These are phyloP conservation scores for Nepenthes alata DNA, from an alignment of 179 eudicot species.

Conservation along the genomic window DNA sequence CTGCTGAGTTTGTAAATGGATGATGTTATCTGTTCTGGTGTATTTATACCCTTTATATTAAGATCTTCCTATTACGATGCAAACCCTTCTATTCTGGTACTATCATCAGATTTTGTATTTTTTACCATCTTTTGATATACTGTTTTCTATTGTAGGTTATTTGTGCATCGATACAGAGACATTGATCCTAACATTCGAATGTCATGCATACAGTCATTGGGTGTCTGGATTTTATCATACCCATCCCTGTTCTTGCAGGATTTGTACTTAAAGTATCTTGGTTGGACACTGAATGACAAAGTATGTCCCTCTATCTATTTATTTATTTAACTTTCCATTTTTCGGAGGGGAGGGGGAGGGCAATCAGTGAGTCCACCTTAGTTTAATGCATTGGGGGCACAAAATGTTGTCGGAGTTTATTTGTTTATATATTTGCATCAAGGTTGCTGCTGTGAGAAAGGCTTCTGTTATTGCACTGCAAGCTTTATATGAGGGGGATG, in stretches of 20 bases:
- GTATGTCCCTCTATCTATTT: constrained; percentile 22
- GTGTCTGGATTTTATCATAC: constrained; percentile 86
- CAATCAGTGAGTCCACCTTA: not conserved
- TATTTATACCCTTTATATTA: too few relatives aligned
- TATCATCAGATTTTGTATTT: not conserved
- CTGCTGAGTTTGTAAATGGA: too few relatives aligned
- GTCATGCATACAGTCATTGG: constrained; percentile 87
- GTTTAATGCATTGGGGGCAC: constrained; percentile 1
- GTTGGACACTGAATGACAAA: constrained; percentile 98
- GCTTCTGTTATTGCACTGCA: constrained; percentile 79
- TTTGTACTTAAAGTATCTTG: constrained; percentile 89
- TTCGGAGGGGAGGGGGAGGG: not conserved
- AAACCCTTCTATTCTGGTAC: not conserved
- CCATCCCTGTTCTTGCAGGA: constrained; percentile 93
- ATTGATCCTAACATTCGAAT: constrained; percentile 81
- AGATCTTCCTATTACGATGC: too few relatives aligned
- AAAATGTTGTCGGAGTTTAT: constrained; percentile 4
- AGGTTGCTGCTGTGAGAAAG: constrained; percentile 95
- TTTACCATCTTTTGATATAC: not conserved
- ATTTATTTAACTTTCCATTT: not conserved
- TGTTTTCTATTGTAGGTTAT: constrained; percentile 46
- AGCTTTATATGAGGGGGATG: constrained; percentile 87
- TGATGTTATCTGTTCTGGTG: too few relatives aligned
- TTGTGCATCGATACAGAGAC: constrained; percentile 96
- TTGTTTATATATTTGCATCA: constrained; percentile 11